phyloP scores from a whole-genome alignment of 495 filamentous ascomycete species.

The Letharia columbiana region DNA sequence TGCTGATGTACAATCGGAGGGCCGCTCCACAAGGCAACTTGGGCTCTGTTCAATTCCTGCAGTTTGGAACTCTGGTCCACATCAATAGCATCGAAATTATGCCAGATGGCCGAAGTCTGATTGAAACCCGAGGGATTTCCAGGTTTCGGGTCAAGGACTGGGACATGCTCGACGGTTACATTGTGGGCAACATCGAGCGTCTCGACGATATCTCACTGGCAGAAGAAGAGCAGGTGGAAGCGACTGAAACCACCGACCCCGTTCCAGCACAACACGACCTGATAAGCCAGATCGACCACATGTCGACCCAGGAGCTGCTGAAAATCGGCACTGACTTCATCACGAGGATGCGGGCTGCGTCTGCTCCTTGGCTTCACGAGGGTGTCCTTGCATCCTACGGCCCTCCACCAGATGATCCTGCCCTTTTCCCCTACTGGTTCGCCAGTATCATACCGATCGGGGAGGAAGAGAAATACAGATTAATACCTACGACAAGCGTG shows the following conservation, averaged over 20 bases:
- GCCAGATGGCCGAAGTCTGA: constrained; percentile 69
- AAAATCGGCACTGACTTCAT: constrained; percentile 57
- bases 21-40: constrained; percentile 48
- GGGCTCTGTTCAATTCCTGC: constrained; percentile 52
- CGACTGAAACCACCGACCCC: constrained; percentile 39
- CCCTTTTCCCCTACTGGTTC: constrained; percentile 84
- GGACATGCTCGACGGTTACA: constrained; percentile 63
- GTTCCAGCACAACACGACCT: constrained; percentile 27
- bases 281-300: constrained; percentile 41
- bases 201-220: constrained; percentile 72
- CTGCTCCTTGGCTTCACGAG: constrained; percentile 63
- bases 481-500: constrained; percentile 64
- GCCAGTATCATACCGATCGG: constrained; percentile 68
- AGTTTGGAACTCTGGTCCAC: constrained; percentile 68
- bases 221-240: constrained; percentile 70
- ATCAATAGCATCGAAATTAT: constrained; percentile 64
- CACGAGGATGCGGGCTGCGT: constrained; percentile 51
- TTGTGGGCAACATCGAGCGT: constrained; percentile 61
- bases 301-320: constrained; percentile 64
- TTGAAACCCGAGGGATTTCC: constrained; percentile 65
- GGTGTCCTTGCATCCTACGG: constrained; percentile 68
- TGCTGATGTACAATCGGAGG: constrained; percentile 62
- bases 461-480: constrained; percentile 68
- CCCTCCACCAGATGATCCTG: constrained; percentile 62
- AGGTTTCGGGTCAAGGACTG: constrained; percentile 63